Conservation (phyloP, 1,284 basidiomycete species). For the Ustilago cynodontis region DNA sequence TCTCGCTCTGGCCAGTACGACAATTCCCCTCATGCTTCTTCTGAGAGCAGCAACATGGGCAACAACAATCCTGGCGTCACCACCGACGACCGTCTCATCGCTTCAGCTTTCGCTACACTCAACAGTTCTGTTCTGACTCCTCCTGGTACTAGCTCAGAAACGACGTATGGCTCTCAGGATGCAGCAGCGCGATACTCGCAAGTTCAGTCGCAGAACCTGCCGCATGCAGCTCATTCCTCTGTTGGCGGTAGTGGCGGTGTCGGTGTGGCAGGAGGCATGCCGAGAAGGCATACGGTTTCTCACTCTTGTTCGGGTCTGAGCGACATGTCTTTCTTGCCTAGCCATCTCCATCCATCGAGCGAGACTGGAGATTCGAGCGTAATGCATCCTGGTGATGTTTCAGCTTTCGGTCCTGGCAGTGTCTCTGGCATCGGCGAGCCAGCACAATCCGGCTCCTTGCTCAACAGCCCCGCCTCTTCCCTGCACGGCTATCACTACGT, state of each 20-base stretch:
- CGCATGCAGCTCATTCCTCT: conserved; percentile 11
- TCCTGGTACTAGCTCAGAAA: conserved; percentile 35
- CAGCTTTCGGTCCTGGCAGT: conserved; percentile 18
- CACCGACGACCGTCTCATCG: conserved; percentile 38
- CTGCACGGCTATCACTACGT: conserved; percentile 42
- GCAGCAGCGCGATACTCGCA: conserved; percentile 16
- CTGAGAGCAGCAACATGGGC: conserved; percentile 22
- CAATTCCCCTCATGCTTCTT: conserved; percentile 31
- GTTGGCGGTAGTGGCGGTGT: not conserved
- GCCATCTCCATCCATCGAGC: conserved; percentile 12
- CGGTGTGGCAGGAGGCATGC: conserved; percentile 8
- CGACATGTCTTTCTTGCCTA: conserved; percentile 33
- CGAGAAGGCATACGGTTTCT: conserved; percentile 47
- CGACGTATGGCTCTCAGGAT: conserved; percentile 11
- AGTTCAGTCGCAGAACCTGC: conserved; percentile 20
- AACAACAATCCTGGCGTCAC: conserved; percentile 16
- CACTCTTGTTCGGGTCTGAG: conserved; percentile 34
- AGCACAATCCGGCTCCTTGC: conserved; percentile 25
- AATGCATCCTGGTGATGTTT: conserved; percentile 22
- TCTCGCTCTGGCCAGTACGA: conserved; percentile 21
- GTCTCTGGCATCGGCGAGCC: conserved; percentile 32
- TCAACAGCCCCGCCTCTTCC: conserved; percentile 51
- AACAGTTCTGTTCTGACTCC: conserved; percentile 43
- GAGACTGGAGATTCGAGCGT: conserved; percentile 17
- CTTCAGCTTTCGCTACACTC: conserved; percentile 50